A percentile compares a stretch with the other conserved stretches of the same genome.
These are phyloP conservation scores for Sporothrix inflata DNA, from an alignment of 2,329 filamentous ascomycete genomes.

Conservation along the genomic window DNA sequence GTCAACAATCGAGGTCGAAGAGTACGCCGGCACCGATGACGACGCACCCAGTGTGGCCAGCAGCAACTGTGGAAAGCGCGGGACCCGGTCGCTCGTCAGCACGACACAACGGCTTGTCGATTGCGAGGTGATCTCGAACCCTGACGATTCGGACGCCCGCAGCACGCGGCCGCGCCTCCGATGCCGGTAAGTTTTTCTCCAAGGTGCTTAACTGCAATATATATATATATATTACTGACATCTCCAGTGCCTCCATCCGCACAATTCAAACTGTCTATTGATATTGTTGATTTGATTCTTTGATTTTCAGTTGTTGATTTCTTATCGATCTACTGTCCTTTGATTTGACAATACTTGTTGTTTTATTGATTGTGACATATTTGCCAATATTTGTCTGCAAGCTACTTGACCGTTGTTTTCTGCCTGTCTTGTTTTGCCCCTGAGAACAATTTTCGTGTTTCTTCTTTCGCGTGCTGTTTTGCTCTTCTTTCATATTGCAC, in stretches of 20 bases:
- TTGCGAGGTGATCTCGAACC: constrained; percentile 31
- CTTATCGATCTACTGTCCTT: not conserved
- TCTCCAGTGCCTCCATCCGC: constrained; percentile 1
- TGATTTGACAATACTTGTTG: not conserved
- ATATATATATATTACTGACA: not conserved
- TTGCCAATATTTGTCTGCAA: not conserved
- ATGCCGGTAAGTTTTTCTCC: constrained; percentile 38
- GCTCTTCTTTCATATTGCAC: not conserved
- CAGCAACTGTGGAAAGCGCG: not conserved
- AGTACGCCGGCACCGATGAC: constrained; percentile 20
- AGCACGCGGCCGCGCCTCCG: not conserved
- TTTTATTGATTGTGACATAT: not conserved
- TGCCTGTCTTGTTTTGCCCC: not conserved
- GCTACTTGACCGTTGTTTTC: not conserved
- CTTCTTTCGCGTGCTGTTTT: not conserved
- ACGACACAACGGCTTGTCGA: constrained; percentile 20
- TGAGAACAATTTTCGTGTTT: not conserved
- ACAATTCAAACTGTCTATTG: not conserved
- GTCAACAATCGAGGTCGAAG: constrained; percentile 28
- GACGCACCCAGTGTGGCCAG: not conserved
- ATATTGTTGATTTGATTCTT: not conserved
- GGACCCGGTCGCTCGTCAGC: not conserved
- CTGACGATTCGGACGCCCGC: not conserved
- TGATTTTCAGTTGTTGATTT: not conserved
- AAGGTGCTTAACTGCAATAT: too few relatives aligned